Evolutionary conservation across 2,329 filamentous ascomycete species (phyloP).

Genomic region (Didymella pinodella): DNA sequence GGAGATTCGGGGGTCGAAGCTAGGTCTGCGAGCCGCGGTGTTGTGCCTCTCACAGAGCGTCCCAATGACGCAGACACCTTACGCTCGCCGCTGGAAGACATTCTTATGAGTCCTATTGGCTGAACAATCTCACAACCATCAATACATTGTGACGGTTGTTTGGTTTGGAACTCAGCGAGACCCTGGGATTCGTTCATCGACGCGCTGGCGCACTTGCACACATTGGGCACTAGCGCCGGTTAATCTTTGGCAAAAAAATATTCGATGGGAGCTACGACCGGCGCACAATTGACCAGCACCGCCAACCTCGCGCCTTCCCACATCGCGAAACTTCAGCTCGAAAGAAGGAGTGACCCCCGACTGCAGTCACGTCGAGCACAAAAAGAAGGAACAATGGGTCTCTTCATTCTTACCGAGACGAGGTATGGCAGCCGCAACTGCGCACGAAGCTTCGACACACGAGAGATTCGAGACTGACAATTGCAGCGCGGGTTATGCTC

Average conservation of each 20-base stretch:
- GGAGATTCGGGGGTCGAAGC: constrained; percentile 47
- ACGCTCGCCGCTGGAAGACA: constrained; percentile 39
- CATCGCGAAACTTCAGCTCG: constrained; percentile 26
- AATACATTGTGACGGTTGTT: neutral
- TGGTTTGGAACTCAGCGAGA: neutral
- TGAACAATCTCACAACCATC: neutral
- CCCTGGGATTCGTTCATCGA: constrained; percentile 6
- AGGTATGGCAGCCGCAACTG: constrained; percentile 30
- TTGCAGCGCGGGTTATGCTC: constrained; percentile 91
- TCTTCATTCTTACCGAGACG: constrained; percentile 51
- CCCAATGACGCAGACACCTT: constrained; percentile 42
- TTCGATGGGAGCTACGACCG: constrained; percentile 13
- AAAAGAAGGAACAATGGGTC: constrained; percentile 49
- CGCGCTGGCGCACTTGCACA: constrained; percentile 7
- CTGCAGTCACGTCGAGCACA: constrained; percentile 18
- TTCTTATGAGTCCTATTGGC: constrained; percentile 15
- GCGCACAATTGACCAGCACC: constrained; percentile 28
- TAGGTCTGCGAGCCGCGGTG: constrained; percentile 47
- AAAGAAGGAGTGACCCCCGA: constrained; percentile 19
- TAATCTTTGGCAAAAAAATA: constrained; percentile 19
- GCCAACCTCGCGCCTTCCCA: constrained; percentile 25
- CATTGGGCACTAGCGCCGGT: constrained; percentile 7
- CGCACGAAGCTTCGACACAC: constrained; percentile 17
- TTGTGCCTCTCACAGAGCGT: constrained; percentile 42
- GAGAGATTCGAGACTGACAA: constrained; percentile 20